Evolutionary conservation across 1,284 basidiomycete species (phyloP), one percentile per base, ranked within the genome.

Genomic region (Cryptococcus hybrid): DNA sequence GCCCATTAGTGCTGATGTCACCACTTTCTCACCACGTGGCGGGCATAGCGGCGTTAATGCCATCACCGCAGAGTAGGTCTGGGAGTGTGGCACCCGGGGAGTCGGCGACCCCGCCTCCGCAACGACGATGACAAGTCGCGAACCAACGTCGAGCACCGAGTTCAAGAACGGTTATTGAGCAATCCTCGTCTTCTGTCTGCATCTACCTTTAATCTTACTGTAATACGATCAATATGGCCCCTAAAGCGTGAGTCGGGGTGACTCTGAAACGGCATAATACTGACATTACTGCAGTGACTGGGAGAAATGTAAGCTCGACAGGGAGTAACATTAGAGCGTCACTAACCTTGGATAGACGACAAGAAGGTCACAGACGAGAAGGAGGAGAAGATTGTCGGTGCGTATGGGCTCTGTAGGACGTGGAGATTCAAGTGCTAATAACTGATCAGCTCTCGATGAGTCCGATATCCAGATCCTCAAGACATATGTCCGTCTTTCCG

Each of bases 401-500:
- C 59, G 86, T 37, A 9, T 18, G 15, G 9, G 38, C 34, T 40
- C 42, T 30, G 15, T 51, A 15, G 5, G 12, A 12, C 7, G 13
- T 35, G 34, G n/a, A 30, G 30, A 4, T 30, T 4, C 30, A 30
- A 30, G 4, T 30, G 30, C 37, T 34, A 40, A 46, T 48, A 42
- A 59, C 38, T 13, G 18, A 60, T 55, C 52, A 88, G 95, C 89
- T 52, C 86, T 99, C 63, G 96, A 98, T 74, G 96, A 98, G 72
- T 94, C 91, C 61, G 96, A 99, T 76, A 99, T 99, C 58, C 95
- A 99, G 79, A 95, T 99, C 61, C 85, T 99, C 66, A 97, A 98
- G 82, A 99, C 96, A 61, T 99, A 99, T 77, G 92, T 81, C 56
- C 56, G 80, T 87, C 57, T 36, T 18, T 13, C 37, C 15, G 43